Base-by-base conservation (phyloP, 331 rosid species). In the Prunus yedoensis region DNA sequence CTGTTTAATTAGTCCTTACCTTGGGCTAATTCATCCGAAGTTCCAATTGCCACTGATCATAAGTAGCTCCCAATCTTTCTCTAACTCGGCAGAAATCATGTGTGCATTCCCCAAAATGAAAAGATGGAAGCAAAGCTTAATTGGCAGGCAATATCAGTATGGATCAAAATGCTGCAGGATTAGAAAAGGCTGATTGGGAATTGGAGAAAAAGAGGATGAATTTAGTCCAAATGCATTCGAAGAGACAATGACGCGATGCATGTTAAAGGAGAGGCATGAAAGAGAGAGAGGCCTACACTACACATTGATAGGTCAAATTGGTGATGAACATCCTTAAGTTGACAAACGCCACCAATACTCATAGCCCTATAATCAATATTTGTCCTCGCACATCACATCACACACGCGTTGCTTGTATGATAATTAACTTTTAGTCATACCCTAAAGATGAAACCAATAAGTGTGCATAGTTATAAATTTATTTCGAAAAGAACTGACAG, bases 221-320 rank as follows among this genome's bases (percentile, higher is more conserved):
- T 49, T 9, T 66, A 17, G 30, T 70, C 11, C 23, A 50, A 74
- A 65, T 46, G 84, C 74, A 82, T 78, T 56, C 63, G 90, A 88
- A 82, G 81, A 84, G 85, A 82, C 81, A 74, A 64, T 18, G n/a
- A 70, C 87, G 97, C 85, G n/a, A 70, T 88, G 97, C 85, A 80
- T 28, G 82, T 73, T 80, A 85, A 90, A 87, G 90, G 80, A 52
- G 82, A 57, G 88, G 82, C 91, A 89, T 46, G 80, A 83, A 82
- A 38, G 84, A 66, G 68, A 76, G 41, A 1, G 78, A 70, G 66
- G 66, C 9, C 74, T 73, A 82, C 41, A 65, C 30, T 73, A 82
- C 32, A 65, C 30, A 70, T 71, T 61, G 72, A 70, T 41, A 74
- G 89, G 88, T 87, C 88, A 78, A 47, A 70, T 43, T 74, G 70